Base-by-base conservation (phyloP, 371 early-diverging fungal genomes). In the Mortierella sp. region DNA sequence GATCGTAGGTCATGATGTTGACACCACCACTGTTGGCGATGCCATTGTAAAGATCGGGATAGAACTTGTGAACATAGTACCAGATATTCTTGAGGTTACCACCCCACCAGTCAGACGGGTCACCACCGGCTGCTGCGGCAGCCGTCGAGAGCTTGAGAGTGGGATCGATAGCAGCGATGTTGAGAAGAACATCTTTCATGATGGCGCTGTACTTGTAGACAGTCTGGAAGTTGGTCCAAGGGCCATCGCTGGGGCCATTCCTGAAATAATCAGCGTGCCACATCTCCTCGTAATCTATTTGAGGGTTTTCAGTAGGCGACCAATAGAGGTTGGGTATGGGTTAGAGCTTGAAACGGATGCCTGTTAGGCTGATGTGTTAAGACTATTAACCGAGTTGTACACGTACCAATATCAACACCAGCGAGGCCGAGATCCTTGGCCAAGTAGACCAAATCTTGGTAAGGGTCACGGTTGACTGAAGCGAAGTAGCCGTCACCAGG, bases 31-130 rank as follows among this genome's bases (percentile, higher is more conserved):
- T 68, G 70, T 75, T 76, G 73, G 82, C 69, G 8, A 81, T 69
- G 53, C 63, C 72, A 66, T 66, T 69, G 76, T 76, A 80, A 58
- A 75, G n/a, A 15, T 81, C 82, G 19, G 82, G 76, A 55, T 76
- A 81, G 72, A 72, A 81, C 63, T 66, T 65, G 73, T 67, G 33
- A 36, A 69, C 5, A 63, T 65, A 57, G 73, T 81, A 81, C 82
- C 82, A 81, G 58, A 81, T 81, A 72, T 76, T 76, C 82, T 81
- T 81, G 48, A 81, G 73, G 82, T 81, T 81, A 32, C 82, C 82
- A 11, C 82, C 82, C 82, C 82, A 81, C 82, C 82, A 81, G 73
- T 66, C 69, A 58, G 72, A 81, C 43, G 76, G 76, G 60, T 76
- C 82, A 63, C 82, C 82, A 21, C 76, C 82, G 45, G 82, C 82